Conservation (phyloP, 345 rosid genomes). For the Gossypium ekmanianum region DNA sequence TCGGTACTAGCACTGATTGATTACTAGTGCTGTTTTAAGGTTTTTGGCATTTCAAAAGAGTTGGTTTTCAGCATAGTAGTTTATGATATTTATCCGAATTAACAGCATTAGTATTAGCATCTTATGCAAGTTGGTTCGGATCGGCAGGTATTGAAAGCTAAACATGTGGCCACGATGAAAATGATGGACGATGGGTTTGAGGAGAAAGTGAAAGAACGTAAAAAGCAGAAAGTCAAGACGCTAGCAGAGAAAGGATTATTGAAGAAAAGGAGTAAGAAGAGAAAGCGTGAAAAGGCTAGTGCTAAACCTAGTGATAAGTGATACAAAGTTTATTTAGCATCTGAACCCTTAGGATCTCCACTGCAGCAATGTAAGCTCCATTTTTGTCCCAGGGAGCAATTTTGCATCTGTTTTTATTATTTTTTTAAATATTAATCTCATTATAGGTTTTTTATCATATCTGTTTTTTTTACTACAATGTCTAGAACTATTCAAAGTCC, state of each 20-base stretch:
- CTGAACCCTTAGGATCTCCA: not conserved
- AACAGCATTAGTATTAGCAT: not conserved
- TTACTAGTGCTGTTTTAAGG: not conserved
- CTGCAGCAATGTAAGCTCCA: not conserved
- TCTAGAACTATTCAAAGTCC: too few species aligned
- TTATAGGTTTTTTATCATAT: too few species aligned
- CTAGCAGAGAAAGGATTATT: constrained; percentile 60
- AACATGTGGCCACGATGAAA: constrained; percentile 81
- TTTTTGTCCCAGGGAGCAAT: not conserved
- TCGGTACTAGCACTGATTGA: not conserved
- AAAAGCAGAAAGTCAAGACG: constrained; percentile 56
- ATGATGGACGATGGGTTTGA: constrained; percentile 86
- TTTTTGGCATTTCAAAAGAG: not conserved
- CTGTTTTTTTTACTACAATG: too few species aligned
- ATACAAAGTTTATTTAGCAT: not conserved
- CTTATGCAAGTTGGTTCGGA: not conserved
- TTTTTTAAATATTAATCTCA: too few species aligned
- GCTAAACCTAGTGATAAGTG: constrained; percentile 20
- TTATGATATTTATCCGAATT: not conserved
- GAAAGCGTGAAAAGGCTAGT: constrained; percentile 22
- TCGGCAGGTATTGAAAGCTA: constrained; percentile 81
- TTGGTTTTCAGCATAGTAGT: not conserved
- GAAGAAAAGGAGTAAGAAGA: constrained; percentile 35
- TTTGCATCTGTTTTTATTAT: not conserved
- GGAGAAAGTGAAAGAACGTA: constrained; percentile 69